Percentiles rank a stretch among this genome's conserved stretches.
These are phyloP conservation scores for Cyberlindnera amylophila DNA, from an alignment of 805 yeast genomes.

Conservation along the genomic window DNA sequence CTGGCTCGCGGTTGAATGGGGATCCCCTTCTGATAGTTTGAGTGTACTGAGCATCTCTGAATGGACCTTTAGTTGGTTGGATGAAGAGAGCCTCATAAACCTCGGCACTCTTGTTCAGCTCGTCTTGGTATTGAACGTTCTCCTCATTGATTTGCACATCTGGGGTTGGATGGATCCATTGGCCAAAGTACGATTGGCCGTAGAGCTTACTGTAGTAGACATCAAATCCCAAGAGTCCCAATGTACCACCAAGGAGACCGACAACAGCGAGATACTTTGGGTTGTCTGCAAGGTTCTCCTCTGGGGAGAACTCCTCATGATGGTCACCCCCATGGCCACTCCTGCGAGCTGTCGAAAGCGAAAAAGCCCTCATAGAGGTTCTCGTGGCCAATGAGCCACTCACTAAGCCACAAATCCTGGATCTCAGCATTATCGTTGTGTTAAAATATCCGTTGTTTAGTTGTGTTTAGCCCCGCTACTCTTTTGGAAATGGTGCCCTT, in stretches of 20 bases:
- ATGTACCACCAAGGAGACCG: constrained; percentile 8
- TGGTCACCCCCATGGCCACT: constrained; percentile 12
- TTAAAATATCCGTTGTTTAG: not conserved
- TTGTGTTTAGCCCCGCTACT: too few species aligned
- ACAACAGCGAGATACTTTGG: constrained; percentile 14
- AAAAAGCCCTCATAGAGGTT: constrained; percentile 2
- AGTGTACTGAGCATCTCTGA: constrained; percentile 10
- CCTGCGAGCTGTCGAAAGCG: constrained; percentile 3
- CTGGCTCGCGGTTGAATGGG: constrained; percentile 18
- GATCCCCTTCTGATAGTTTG: constrained; percentile 18
- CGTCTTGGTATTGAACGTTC: constrained; percentile 10
- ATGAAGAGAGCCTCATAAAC: constrained; percentile 13
- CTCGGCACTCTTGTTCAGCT: constrained; percentile 9
- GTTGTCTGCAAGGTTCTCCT: constrained; percentile 15
- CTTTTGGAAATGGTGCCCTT: too few species aligned
- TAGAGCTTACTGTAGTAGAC: constrained; percentile 6
- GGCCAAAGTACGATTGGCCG: constrained; percentile 17
- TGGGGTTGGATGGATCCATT: constrained; percentile 13
- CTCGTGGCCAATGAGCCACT: not conserved
- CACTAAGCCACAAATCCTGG: not conserved
- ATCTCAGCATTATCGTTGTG: constrained; percentile 2
- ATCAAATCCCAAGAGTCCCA: constrained; percentile 8
- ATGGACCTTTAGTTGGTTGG: constrained; percentile 10
- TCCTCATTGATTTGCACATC: constrained; percentile 3
- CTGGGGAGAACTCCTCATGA: constrained; percentile 13